A percentile compares a stretch with the other conserved stretches of the same genome.
These are phyloP conservation scores for Pythium dissimile DNA, from an alignment of 352 stramenopile species.

Conservation along the genomic window DNA sequence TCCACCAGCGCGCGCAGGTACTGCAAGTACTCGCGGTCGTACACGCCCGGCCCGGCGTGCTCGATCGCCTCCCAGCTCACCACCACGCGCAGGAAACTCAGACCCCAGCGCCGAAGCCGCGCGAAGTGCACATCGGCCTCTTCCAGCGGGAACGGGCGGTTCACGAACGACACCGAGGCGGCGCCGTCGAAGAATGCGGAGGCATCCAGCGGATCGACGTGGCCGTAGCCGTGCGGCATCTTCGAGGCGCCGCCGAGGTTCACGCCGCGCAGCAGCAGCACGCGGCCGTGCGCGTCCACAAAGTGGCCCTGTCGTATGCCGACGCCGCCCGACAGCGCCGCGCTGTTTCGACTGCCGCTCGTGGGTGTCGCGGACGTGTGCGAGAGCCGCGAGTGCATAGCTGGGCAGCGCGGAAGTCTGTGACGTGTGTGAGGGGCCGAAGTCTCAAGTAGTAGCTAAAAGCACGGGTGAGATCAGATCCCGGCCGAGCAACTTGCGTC, in stretches of 20 bases:
- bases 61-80: slow-evolving; percentile 91
- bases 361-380: slow-evolving; percentile 7
- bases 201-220: slow-evolving; percentile 34
- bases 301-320: slow-evolving; percentile 71
- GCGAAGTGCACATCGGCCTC: slow-evolving; percentile 80
- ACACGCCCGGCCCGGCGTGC: slow-evolving; percentile 73
- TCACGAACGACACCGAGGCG: slow-evolving; percentile 61
- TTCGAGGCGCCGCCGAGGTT: slow-evolving; percentile 90
- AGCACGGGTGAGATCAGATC: too few relatives aligned
- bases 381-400: slow-evolving; percentile 2
- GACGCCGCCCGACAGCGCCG: slow-evolving; percentile 23
- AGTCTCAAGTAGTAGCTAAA: too few relatives aligned
- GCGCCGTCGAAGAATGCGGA: slow-evolving; percentile 52
- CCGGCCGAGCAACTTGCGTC: too few relatives aligned
- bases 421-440: neutral
- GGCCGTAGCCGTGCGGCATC: slow-evolving; percentile 57
- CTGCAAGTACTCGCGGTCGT: slow-evolving; percentile 81
- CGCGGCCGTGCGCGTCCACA: slow-evolving; percentile 71
- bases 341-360: neutral
- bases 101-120: slow-evolving; percentile 75
- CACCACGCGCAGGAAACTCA: slow-evolving; percentile 81
- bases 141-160: slow-evolving; percentile 78
- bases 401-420: neutral
- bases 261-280: slow-evolving; percentile 77
- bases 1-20: slow-evolving; percentile 70